Evolutionary conservation across 371 early-diverging fungal species (phyloP), one percentile per base, ranked within the genome.

Genomic region (Mortierella polycephala): DNA sequence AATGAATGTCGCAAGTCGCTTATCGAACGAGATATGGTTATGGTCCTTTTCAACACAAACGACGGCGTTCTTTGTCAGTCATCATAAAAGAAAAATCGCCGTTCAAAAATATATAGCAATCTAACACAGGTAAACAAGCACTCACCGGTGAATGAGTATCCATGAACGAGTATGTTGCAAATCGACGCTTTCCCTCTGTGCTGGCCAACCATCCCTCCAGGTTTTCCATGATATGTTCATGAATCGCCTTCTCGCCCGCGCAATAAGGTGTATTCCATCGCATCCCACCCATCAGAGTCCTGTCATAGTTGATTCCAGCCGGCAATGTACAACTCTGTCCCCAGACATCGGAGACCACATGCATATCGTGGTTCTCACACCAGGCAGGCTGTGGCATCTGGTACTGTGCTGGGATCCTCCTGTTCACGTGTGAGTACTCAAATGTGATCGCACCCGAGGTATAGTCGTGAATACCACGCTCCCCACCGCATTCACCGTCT

Each of bases 401-500:
- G 46, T 82, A 74, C 46, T 76, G 66, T 0, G 71, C 82, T 18
- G 82, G 82, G 45, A 67, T 54, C 9, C 62, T 59, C 3, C 52
- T 16, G 21, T 20, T 49, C 54, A 60, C 41, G 23, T 60, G 77
- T 7, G 68, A 42, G 39, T 76, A 76, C 57, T 76, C 77, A 20
- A 16, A 68, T 1, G 77, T 64, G 41, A 76, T 76, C 8, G 77
- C 77, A 1, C 77, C 77, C 21, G 68, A 45, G 23, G 52, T 61
- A 30, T 68, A 76, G 30, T 76, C 77, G 47, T 51, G 53, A 11
- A 76, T 45, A 18, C 77, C 75, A 21, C 52, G 53, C 18, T 62
- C 56, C 5, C 77, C 77, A 44, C 77, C 77, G 50, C 82, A 82
- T 39, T 73, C 70, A 23, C 82, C 82, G 50, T 82, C 82, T 2